Evolutionary conservation across 2,329 filamentous ascomycete genomes (phyloP).

Genomic region (Metarhizium rileyi): DNA sequence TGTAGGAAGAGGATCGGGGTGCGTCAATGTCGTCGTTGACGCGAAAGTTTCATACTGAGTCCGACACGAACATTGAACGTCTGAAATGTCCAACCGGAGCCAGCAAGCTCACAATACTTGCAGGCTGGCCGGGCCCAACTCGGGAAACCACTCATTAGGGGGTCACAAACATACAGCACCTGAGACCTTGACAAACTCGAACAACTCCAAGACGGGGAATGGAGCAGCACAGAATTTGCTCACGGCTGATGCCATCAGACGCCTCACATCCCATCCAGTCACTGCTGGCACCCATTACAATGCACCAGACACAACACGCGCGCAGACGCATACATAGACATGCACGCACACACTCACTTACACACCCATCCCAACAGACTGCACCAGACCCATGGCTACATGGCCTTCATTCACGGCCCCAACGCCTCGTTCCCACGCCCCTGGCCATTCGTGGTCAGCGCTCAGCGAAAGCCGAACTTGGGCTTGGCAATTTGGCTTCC

Average conservation of each 20-base stretch:
- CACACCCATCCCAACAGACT: background rate
- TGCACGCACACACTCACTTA: too few relatives aligned
- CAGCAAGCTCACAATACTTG: background rate
- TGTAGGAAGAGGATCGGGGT: too few relatives aligned
- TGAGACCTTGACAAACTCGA: background rate
- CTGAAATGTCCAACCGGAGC: background rate
- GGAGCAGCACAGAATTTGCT: background rate
- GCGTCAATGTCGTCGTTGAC: too few relatives aligned
- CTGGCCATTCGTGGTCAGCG: background rate
- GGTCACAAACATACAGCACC: background rate
- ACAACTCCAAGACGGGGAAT: background rate
- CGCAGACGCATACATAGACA: too few relatives aligned
- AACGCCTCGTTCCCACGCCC: background rate
- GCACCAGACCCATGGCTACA: background rate
- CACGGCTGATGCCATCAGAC: background rate
- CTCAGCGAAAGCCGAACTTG: slow-evolving; percentile 1
- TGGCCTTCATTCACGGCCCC: background rate
- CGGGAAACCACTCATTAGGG: background rate
- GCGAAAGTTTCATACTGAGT: too few relatives aligned
- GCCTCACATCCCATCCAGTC: background rate
- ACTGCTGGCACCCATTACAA: background rate
- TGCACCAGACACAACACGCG: background rate
- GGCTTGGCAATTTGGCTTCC: too few relatives aligned
- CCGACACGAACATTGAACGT: too few relatives aligned
- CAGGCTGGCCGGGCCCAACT: background rate